These are phyloP conservation scores for Rheum nobile DNA, from an alignment of 148 eudicot species.

Conservation along the genomic window DNA sequence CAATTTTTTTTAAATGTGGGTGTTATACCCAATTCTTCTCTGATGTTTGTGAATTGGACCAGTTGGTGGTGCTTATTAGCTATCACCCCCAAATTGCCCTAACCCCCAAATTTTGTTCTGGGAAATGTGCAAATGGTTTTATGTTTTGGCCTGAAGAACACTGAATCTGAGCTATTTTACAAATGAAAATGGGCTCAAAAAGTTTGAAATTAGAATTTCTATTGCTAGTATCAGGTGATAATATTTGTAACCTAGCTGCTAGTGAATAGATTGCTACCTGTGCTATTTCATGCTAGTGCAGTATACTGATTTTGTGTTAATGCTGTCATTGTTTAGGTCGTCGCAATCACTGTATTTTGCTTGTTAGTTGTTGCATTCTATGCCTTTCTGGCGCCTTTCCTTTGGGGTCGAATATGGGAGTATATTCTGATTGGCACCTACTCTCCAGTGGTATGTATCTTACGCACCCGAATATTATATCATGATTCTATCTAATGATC, in stretches of 20 bases:
- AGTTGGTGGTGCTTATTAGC: not conserved
- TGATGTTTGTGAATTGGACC: not conserved
- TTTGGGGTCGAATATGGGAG: conserved; percentile 84
- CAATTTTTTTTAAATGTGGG: not conserved
- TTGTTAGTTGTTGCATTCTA: conserved; percentile 90
- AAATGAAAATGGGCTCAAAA: not conserved
- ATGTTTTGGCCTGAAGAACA: not conserved
- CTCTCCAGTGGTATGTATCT: conserved; percentile 84
- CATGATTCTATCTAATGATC: not conserved
- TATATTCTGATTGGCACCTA: conserved; percentile 54
- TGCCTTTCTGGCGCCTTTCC: conserved; percentile 93
- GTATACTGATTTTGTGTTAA: not conserved
- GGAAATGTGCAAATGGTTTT: not conserved
- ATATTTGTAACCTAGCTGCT: not conserved
- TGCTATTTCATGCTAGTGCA: not conserved
- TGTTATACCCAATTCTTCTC: not conserved
- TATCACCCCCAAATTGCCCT: not conserved
- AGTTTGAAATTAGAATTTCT: not conserved
- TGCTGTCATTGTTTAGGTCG: conserved; percentile 43
- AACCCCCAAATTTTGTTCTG: not conserved
- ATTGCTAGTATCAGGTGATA: not conserved
- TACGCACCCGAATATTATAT: not conserved
- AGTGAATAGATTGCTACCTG: not conserved
- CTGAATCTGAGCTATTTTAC: not conserved
- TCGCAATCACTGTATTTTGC: conserved; percentile 92